phyloP scores from a whole-genome alignment of 768 basidiomycete genomes.

The Myochromella boudieri region DNA sequence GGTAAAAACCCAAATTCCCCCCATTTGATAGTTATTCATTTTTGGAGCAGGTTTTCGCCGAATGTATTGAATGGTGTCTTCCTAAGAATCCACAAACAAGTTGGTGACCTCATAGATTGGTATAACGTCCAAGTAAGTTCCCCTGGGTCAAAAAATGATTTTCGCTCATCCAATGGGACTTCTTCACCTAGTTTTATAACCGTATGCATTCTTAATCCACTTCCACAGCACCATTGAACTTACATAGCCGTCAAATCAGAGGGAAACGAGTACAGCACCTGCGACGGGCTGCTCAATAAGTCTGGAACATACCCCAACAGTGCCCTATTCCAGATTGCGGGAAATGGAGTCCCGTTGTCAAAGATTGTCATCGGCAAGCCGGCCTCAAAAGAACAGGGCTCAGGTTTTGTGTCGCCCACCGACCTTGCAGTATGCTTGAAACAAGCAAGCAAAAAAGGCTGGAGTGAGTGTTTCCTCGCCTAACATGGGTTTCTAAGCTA shows the following conservation, averaged over 20 bases:
- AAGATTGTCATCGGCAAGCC: conserved; percentile 73
- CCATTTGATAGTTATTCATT: not conserved
- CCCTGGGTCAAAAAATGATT: not conserved
- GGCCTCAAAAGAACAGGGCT: conserved; percentile 41
- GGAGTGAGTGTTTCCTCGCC: too few relatives aligned
- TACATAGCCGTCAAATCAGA: conserved; percentile 43
- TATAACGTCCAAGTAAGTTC: conserved; percentile 49
- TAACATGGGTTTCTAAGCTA: not conserved
- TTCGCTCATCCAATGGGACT: not conserved
- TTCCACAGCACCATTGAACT: not conserved
- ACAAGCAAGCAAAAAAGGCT: conserved; percentile 50
- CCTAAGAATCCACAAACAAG: too few relatives aligned
- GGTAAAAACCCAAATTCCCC: not conserved
- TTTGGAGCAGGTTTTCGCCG: conserved; percentile 36
- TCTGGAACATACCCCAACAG: conserved; percentile 64
- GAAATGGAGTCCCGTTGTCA: conserved; percentile 44
- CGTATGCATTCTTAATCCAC: conserved; percentile 26
- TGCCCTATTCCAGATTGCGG: conserved; percentile 49
- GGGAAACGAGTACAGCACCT: conserved; percentile 66
- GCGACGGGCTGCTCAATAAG: conserved; percentile 50
- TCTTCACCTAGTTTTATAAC: conserved; percentile 36
- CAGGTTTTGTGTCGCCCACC: conserved; percentile 49
- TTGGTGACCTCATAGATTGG: conserved; percentile 65
- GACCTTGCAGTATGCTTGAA: conserved; percentile 51
- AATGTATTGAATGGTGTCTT: conserved; percentile 41